phyloP scores from a whole-genome alignment of 345 rosid genomes.

The Toxicodendron radicans region DNA sequence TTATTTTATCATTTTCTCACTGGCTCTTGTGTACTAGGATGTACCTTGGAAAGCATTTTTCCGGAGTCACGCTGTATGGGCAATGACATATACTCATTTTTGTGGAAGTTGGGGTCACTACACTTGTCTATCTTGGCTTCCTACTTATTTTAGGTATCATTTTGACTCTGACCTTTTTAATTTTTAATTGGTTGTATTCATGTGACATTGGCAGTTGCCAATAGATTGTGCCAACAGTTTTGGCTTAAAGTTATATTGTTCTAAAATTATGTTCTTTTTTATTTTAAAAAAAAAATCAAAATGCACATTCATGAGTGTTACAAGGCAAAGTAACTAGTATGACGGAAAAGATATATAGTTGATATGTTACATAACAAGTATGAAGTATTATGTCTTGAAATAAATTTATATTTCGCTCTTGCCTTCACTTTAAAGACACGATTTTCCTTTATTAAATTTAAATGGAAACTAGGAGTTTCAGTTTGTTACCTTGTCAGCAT shows the following conservation, averaged over 20 bases:
- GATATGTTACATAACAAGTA: neutral
- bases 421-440: neutral
- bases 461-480: neutral
- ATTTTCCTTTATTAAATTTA: neutral
- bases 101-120: constrained; percentile 99
- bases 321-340: neutral
- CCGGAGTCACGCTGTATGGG: constrained; percentile 73
- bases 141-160: constrained; percentile 82
- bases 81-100: constrained; percentile 93
- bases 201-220: neutral
- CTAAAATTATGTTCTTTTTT: neutral
- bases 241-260: neutral
- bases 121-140: constrained; percentile 94
- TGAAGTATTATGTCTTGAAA: neutral
- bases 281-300: too few relatives aligned
- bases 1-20: constrained; percentile 14
- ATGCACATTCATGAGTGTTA: neutral
- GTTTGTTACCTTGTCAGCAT: neutral
- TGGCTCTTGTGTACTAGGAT: constrained; percentile 51
- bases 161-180: neutral
- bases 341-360: neutral
- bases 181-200: neutral
- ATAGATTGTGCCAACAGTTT: neutral
- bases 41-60: constrained; percentile 90
- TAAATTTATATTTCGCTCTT: neutral